Conservation (phyloP, 345 rosid species). For the Gossypium ekmanianum region DNA sequence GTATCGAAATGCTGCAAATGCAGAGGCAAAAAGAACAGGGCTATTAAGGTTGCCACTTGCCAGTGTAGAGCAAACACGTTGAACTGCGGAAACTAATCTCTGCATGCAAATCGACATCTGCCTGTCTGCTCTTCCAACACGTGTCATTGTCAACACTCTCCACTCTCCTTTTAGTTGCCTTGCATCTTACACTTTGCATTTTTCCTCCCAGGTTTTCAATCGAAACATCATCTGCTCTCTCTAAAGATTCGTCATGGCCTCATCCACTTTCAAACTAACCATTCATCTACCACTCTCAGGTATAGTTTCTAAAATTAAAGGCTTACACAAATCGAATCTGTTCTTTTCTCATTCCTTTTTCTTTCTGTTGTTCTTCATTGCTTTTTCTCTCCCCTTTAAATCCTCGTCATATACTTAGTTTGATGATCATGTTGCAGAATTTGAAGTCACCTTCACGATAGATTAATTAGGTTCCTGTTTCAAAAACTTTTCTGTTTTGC, state of each 20-base stretch:
- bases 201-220: background rate
- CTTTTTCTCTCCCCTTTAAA: background rate
- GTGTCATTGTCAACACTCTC: conserved; percentile 3
- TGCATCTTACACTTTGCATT: background rate
- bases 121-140: conserved; percentile 11
- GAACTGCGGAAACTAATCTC: background rate
- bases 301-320: background rate
- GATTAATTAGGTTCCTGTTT: background rate
- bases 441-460: background rate
- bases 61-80: conserved; percentile 4
- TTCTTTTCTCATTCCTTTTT: no score
- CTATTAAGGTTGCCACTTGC: background rate
- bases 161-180: background rate
- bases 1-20: background rate
- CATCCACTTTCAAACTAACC: background rate
- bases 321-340: background rate
- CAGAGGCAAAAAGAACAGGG: background rate
- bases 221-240: background rate
- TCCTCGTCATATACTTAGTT: background rate
- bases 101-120: conserved; percentile 18
- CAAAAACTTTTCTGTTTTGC: background rate
- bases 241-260: background rate
- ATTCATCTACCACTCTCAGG: background rate
- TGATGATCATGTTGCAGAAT: background rate
- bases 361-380: background rate